These are phyloP conservation scores for Vickermania ingenoplastis DNA, from an alignment of 208 protist species.

Conservation along the genomic window DNA sequence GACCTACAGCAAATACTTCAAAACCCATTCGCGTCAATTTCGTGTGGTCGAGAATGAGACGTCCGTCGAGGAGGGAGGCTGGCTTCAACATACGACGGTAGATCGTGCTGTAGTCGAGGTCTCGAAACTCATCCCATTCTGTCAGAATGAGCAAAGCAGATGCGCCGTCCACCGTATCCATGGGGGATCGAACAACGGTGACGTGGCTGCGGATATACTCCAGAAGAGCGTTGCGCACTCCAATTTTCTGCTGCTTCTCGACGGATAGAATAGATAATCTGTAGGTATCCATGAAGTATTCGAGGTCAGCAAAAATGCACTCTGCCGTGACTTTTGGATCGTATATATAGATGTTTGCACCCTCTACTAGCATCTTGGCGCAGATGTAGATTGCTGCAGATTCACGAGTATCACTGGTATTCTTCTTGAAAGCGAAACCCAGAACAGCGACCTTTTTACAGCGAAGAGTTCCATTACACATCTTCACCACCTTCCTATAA, in stretches of 20 bases:
- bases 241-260: background rate
- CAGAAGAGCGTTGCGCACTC: background rate
- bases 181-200: slow-evolving; percentile 25
- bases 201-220: slow-evolving; percentile 19
- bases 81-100: slow-evolving; percentile 92
- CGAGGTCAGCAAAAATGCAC: slow-evolving; percentile 55
- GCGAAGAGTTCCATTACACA: slow-evolving; percentile 89
- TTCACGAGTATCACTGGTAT: slow-evolving; percentile 96
- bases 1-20: slow-evolving; percentile 78
- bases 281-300: slow-evolving; percentile 36
- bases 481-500: slow-evolving; percentile 70
- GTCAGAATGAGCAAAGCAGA: slow-evolving; percentile 93
- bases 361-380: slow-evolving; percentile 80
- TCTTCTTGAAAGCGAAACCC: slow-evolving; percentile 98
- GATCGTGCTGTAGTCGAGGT: slow-evolving; percentile 75
- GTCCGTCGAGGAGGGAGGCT: slow-evolving; percentile 95
- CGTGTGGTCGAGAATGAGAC: slow-evolving; percentile 71
- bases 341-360: slow-evolving; percentile 89
- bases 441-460: slow-evolving; percentile 91
- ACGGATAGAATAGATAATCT: slow-evolving; percentile 8
- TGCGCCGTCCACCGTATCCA: slow-evolving; percentile 61
- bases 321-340: slow-evolving; percentile 91
- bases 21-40: slow-evolving; percentile 84
- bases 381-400: slow-evolving; percentile 88
- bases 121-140: slow-evolving; percentile 97